These are phyloP conservation scores for Lolium multiflorum DNA, from an alignment of 176 grass and related monocot species.

Conservation along the genomic window DNA sequence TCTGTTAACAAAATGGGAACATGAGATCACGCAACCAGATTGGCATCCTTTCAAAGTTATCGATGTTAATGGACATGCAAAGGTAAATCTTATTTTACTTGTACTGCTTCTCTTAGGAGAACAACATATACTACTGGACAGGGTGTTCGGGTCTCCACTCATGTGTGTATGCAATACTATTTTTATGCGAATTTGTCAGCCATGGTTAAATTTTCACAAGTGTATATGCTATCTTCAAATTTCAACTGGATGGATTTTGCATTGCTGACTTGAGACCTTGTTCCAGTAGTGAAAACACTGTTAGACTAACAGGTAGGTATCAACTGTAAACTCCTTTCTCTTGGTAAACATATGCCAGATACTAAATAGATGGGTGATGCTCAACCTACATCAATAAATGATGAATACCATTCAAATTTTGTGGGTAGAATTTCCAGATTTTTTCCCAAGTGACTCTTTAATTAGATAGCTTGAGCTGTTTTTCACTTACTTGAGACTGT, in stretches of 20 bases:
- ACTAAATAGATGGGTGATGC: background rate
- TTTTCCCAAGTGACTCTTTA: background rate
- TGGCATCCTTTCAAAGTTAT: conserved; percentile 84
- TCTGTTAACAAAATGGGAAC: conserved; percentile 66
- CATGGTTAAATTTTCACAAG: background rate
- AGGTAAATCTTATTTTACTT: conserved; percentile 58
- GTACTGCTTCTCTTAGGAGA: conserved; percentile 9
- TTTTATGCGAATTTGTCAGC: background rate
- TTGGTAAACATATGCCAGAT: background rate
- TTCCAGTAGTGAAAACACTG: background rate
- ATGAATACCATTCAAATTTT: background rate
- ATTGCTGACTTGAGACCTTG: background rate
- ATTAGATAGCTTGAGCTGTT: background rate
- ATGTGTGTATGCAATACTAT: conserved; percentile 3
- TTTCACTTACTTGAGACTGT: background rate
- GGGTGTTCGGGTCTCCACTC: background rate
- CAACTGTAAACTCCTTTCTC: background rate
- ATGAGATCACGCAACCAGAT: conserved; percentile 65
- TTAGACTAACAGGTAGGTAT: conserved; percentile 6
- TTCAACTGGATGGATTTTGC: background rate
- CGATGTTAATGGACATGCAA: conserved; percentile 29
- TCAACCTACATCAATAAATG: background rate
- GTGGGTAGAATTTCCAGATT: background rate
- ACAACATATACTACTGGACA: conserved; percentile 12
- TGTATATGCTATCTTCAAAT: background rate